Evolutionary conservation across 2,329 filamentous ascomycete species (phyloP).

Genomic region (Monosporascus sp.): DNA sequence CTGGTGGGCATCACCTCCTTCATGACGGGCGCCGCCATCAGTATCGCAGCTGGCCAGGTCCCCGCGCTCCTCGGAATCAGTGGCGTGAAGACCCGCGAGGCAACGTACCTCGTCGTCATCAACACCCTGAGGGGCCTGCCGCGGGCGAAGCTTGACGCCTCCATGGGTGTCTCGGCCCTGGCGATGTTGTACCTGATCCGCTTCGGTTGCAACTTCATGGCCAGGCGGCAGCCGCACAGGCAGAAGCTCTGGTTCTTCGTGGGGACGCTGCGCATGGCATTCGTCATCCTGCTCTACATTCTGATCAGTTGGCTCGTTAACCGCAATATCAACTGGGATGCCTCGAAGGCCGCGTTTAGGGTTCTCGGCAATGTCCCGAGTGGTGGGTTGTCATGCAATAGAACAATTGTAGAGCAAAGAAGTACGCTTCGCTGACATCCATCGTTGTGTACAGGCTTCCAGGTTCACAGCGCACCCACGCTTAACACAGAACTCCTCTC

Average conservation of each 20-base stretch:
- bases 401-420: too few relatives aligned
- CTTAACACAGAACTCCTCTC: slow-evolving; percentile 58
- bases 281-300: slow-evolving; percentile 77
- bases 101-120: slow-evolving; percentile 47
- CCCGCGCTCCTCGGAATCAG: slow-evolving; percentile 47
- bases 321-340: slow-evolving; percentile 43
- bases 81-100: slow-evolving; percentile 43
- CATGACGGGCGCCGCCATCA: slow-evolving; percentile 50
- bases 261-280: slow-evolving; percentile 71
- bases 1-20: slow-evolving; percentile 49
- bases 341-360: slow-evolving; percentile 52
- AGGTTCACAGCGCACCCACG: slow-evolving; percentile 61
- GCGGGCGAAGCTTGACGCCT: slow-evolving; percentile 59
- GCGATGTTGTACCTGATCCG: slow-evolving; percentile 65
- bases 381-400: slow-evolving; percentile 37
- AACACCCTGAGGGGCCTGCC: slow-evolving; percentile 43
- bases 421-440: too few relatives aligned
- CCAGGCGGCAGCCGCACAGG: slow-evolving; percentile 60
- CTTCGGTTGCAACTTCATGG: slow-evolving; percentile 54
- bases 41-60: slow-evolving; percentile 45
- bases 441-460: slow-evolving; percentile 49
- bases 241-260: slow-evolving; percentile 74
- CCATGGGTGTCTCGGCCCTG: slow-evolving; percentile 67
- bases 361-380: slow-evolving; percentile 66
- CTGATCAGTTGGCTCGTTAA: slow-evolving; percentile 71